These are phyloP conservation scores for Ogataea ramenticola DNA, from an alignment of 805 yeast genomes.

Conservation along the genomic window DNA sequence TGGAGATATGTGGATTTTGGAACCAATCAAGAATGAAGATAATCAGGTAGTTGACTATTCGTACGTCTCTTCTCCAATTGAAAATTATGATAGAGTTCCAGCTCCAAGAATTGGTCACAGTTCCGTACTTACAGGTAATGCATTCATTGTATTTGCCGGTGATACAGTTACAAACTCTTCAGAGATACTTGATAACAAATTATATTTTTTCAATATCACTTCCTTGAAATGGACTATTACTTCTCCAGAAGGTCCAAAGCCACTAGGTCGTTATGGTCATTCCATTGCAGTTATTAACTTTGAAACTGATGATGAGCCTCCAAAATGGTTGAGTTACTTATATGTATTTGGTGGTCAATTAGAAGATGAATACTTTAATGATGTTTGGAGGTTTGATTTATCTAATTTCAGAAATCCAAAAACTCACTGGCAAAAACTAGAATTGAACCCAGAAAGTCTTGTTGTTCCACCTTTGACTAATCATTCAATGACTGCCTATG, in stretches of 20 bases:
- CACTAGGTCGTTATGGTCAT: conserved; percentile 93
- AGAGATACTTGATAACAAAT: conserved; percentile 80
- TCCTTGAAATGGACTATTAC: conserved; percentile 77
- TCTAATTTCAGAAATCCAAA: conserved; percentile 77
- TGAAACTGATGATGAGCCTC: conserved; percentile 34
- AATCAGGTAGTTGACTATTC: conserved; percentile 22
- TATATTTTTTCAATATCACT: conserved; percentile 78
- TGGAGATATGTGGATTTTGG: conserved; percentile 92
- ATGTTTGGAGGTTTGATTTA: conserved; percentile 78
- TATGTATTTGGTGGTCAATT: conserved; percentile 94
- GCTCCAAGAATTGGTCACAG: conserved; percentile 98
- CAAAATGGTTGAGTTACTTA: conserved; percentile 40
- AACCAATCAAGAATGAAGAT: conserved; percentile 30
- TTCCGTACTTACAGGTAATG: conserved; percentile 85
- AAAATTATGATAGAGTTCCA: conserved; percentile 73
- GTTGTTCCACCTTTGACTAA: conserved; percentile 81
- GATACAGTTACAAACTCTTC: conserved; percentile 79
- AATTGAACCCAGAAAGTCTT: conserved; percentile 35
- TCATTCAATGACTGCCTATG: conserved; percentile 80
- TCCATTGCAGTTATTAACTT: conserved; percentile 70
- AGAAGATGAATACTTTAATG: conserved; percentile 72
- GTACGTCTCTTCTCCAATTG: conserved; percentile 45
- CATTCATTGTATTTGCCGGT: conserved; percentile 93
- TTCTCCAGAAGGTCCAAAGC: conserved; percentile 65
- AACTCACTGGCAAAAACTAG: conserved; percentile 76